Conservation (phyloP, 2,329 filamentous ascomycete species). For the Lasiodiplodia theobromae region DNA sequence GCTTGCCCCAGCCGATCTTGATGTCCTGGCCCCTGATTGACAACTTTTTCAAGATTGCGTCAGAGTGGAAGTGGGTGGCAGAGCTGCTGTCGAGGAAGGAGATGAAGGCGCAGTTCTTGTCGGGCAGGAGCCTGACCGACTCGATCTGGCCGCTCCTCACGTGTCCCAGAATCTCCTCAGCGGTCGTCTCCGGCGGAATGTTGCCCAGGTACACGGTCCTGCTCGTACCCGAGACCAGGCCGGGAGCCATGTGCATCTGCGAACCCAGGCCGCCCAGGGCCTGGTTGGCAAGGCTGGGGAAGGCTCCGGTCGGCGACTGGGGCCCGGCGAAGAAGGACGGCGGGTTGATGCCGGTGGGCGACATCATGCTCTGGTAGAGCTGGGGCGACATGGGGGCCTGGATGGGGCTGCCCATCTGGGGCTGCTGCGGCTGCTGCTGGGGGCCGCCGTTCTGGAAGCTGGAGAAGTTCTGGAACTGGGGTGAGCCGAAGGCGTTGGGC, state of each 20-base stretch:
- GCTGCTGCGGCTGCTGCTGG: slow-evolving; percentile 66
- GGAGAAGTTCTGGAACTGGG: slow-evolving; percentile 87
- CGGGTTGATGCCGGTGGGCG: slow-evolving; percentile 81
- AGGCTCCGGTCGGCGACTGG: slow-evolving; percentile 85
- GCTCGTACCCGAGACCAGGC: slow-evolving; percentile 87
- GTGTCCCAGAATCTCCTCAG: slow-evolving; percentile 95
- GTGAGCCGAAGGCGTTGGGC: slow-evolving; percentile 85
- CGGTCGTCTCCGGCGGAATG: slow-evolving; percentile 95
- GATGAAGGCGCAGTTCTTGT: slow-evolving; percentile 99
- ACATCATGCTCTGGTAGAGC: slow-evolving; percentile 84
- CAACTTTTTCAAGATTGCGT: slow-evolving; percentile 99
- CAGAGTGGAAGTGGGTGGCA: slow-evolving; percentile 98
- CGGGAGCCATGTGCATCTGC: slow-evolving; percentile 77
- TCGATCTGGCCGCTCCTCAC: slow-evolving; percentile 98
- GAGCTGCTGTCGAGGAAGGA: slow-evolving; percentile 98
- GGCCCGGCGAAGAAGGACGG: slow-evolving; percentile 81
- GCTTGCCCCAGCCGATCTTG: slow-evolving; percentile 99
- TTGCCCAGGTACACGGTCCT: slow-evolving; percentile 97
- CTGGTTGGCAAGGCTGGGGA: slow-evolving; percentile 68
- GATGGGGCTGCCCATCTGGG: slow-evolving; percentile 74
- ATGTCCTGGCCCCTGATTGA: slow-evolving; percentile 99
- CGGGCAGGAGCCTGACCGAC: slow-evolving; percentile 93
- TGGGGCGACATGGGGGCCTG: slow-evolving; percentile 79
- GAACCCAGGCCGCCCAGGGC: slow-evolving; percentile 71
- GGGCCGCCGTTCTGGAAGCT: slow-evolving; percentile 67